A percentile compares a stretch with the other conserved stretches of the same genome.
phyloP scores from a whole-genome alignment of 176 grass and related monocot genomes.

The Alopecurus myosuroides region DNA sequence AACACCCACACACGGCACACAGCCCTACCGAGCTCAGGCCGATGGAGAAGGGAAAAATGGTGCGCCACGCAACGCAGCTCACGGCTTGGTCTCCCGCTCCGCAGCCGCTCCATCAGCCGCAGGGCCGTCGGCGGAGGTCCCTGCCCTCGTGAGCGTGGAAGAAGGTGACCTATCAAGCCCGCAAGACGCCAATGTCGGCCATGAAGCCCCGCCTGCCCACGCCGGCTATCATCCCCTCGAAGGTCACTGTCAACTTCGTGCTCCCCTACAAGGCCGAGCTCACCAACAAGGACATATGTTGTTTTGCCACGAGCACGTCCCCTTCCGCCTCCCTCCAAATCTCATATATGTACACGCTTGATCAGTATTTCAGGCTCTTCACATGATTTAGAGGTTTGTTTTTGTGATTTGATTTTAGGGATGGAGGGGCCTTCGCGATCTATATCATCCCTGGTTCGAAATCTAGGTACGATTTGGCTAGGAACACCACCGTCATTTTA shows the following conservation, averaged over 20 bases:
- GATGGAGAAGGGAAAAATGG: constrained; percentile 6
- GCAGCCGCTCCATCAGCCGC: constrained; percentile 11
- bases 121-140: constrained; percentile 39
- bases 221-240: constrained; percentile 62
- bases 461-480: background rate
- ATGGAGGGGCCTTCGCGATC: background rate
- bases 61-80: constrained; percentile 48
- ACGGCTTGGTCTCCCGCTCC: constrained; percentile 39
- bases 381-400: background rate
- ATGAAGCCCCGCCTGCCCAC: constrained; percentile 76
- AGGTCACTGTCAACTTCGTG: constrained; percentile 84
- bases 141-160: constrained; percentile 59
- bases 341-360: constrained; percentile 24
- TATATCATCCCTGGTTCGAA: background rate
- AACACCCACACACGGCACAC: background rate
- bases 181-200: constrained; percentile 52
- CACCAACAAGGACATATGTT: constrained; percentile 78
- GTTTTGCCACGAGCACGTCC: background rate
- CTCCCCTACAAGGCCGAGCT: constrained; percentile 90
- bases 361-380: constrained; percentile 6
- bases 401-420: background rate
- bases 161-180: constrained; percentile 68
- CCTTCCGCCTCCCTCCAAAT: background rate
- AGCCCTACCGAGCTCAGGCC: background rate
- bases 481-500: too few relatives aligned